A percentile compares a stretch with the other conserved stretches of the same genome.
Evolutionary conservation across 2,329 filamentous ascomycete species (phyloP).

Genomic region (Talaromyces sp.): DNA sequence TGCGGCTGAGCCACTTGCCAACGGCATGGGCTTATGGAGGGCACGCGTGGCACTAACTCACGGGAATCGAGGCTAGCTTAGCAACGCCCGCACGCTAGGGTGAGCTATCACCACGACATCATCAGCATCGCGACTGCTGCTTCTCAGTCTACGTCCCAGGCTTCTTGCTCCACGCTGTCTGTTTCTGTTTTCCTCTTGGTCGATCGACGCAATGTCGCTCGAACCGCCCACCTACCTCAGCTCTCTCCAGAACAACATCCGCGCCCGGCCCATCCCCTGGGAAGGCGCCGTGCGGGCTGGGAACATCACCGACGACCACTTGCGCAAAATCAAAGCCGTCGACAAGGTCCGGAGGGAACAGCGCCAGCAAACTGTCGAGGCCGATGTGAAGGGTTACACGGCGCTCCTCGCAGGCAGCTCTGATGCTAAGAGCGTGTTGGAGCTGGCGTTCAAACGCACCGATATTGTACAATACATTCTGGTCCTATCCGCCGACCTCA

Average conservation of each 20-base stretch:
- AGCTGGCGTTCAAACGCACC: conserved; percentile 75
- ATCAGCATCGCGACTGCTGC: neutral
- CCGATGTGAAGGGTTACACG: conserved; percentile 73
- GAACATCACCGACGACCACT: conserved; percentile 87
- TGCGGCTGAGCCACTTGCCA: neutral
- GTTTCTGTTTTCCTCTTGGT: neutral
- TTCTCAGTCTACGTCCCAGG: neutral
- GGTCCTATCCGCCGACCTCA: conserved; percentile 78
- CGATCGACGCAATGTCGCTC: conserved; percentile 64
- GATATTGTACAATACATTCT: conserved; percentile 95
- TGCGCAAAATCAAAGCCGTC: conserved; percentile 92
- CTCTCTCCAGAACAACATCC: conserved; percentile 94
- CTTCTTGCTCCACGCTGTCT: neutral
- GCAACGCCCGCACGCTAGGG: neutral
- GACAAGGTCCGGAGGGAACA: conserved; percentile 95
- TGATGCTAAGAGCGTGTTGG: conserved; percentile 67
- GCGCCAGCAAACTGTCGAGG: conserved; percentile 74
- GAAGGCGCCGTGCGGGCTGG: conserved; percentile 91
- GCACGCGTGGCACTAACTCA: neutral
- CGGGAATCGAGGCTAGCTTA: neutral
- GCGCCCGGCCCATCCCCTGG: conserved; percentile 93
- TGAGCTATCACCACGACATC: neutral
- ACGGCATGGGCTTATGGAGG: neutral
- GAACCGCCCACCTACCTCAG: conserved; percentile 83
- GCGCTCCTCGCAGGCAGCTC: conserved; percentile 68